phyloP scores from a whole-genome alignment of 1,284 basidiomycete genomes.

The Moesziomyces globuligerus region DNA sequence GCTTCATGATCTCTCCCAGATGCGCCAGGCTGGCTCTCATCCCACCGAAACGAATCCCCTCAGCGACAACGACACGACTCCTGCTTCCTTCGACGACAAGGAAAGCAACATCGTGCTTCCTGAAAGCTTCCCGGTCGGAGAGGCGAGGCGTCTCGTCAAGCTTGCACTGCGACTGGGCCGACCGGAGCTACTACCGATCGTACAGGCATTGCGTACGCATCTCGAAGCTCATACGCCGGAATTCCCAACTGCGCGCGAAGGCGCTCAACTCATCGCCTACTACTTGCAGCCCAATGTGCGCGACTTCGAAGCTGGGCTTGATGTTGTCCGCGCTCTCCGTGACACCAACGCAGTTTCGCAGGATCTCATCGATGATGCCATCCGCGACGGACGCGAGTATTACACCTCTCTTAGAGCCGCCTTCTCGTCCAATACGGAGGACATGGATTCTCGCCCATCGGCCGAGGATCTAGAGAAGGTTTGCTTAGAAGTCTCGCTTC shows the following conservation, averaged over 20 bases:
- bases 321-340: constrained; percentile 27
- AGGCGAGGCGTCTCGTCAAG: constrained; percentile 30
- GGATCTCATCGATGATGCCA: constrained; percentile 26
- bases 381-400: constrained; percentile 26
- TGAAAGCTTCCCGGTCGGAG: constrained; percentile 28
- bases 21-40: constrained; percentile 5
- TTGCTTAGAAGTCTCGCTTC: constrained; percentile 33
- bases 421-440: constrained; percentile 1
- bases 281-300: constrained; percentile 35
- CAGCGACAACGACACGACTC: not conserved
- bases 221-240: constrained; percentile 25
- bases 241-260: constrained; percentile 43
- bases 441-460: constrained; percentile 1
- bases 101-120: constrained; percentile 8
- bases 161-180: constrained; percentile 12
- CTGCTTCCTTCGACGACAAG: not conserved
- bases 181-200: constrained; percentile 26
- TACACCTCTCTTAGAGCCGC: constrained; percentile 7
- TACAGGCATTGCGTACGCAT: constrained; percentile 27
- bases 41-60: not conserved
- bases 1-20: constrained; percentile 27
- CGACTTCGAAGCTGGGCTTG: constrained; percentile 33
- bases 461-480: constrained; percentile 22
- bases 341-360: constrained; percentile 39
- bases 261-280: constrained; percentile 29